Base-by-base conservation (phyloP, 2,329 filamentous ascomycete species). In the Verticillium zaregamsianum region DNA sequence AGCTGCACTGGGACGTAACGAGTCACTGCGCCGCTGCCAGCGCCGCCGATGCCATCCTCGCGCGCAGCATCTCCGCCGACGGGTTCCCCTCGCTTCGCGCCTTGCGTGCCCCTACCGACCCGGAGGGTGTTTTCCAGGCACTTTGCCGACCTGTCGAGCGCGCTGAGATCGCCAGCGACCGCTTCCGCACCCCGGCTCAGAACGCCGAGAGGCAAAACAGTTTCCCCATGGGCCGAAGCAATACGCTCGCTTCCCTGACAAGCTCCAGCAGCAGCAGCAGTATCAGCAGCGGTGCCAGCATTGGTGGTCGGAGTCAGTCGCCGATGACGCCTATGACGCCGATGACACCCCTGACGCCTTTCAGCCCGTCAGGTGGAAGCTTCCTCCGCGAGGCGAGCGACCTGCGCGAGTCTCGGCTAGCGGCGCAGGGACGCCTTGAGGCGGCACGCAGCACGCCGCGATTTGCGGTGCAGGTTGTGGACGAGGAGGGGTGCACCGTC, bases 81-180 rank as follows among this genome's bases (percentile, higher is more conserved):
- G 86, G 86, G 0, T 91, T 93, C 68, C 90, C 90, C 0, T 71
- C 76, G 0, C 79, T 93, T 11, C 78, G 76, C 11, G 76, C 71
- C 1, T 74, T 93, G 20, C 85, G 90, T 60, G 80, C 86, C 0
- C 90, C 89, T 1, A 86, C 86, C 62, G 90, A 93, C 66, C 83
- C 88, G 1, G 84, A 90, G 5, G 90, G 90, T 31, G 67, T 84
- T 8, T 86, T 93, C 64, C 90, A 93, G 73, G 75, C 79, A 1
- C 80, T 92, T 1, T 93, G 90, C 72, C 82, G 81, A 54, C 90
- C 90, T 0, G 76, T 81, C 4, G 82, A 83, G 33, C 79, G 80
- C 33, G 77, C 85, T 23, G 80, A 86, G 49, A 75, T 83, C 25
- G 78, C 82, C 1, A 74, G 73, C 11, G 83, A 86, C 64, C 79